These are phyloP conservation scores for Cryptomeria japonica DNA, from an alignment of 75 land plant genomes.

Conservation along the genomic window DNA sequence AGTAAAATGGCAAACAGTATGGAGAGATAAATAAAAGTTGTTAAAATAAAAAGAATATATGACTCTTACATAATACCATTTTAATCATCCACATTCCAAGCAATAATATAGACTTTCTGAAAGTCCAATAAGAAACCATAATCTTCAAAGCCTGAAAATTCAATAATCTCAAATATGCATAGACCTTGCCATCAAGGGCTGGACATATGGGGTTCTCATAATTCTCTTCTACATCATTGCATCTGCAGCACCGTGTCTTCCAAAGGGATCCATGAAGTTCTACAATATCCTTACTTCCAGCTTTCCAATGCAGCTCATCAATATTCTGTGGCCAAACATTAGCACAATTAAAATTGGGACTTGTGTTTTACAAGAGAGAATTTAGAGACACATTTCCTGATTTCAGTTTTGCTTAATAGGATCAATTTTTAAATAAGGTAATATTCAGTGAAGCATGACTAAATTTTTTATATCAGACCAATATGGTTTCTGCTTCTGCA, in stretches of 20 bases:
- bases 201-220: slow-evolving; percentile 47
- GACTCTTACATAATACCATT: neutral
- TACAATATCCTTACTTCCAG: slow-evolving; percentile 45
- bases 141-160: neutral
- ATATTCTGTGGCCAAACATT: slow-evolving; percentile 36
- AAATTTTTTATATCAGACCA: neutral
- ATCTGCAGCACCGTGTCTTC: slow-evolving; percentile 49
- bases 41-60: neutral
- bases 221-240: slow-evolving; percentile 34
- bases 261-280: slow-evolving; percentile 61
- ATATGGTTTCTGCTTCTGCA: neutral
- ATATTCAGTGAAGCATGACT: neutral
- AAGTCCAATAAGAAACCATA: neutral
- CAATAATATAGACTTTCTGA: neutral
- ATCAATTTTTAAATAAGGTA: neutral
- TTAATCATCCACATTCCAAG: neutral
- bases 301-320: slow-evolving; percentile 41
- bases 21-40: too few species aligned
- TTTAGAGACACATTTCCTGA: neutral
- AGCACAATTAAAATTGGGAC: neutral
- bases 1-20: neutral
- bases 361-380: neutral
- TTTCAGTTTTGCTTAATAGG: neutral
- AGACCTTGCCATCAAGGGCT: slow-evolving; percentile 59
- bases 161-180: neutral